Base-by-base conservation (phyloP, 179 eudicot genomes). In the Nepenthes alata region DNA sequence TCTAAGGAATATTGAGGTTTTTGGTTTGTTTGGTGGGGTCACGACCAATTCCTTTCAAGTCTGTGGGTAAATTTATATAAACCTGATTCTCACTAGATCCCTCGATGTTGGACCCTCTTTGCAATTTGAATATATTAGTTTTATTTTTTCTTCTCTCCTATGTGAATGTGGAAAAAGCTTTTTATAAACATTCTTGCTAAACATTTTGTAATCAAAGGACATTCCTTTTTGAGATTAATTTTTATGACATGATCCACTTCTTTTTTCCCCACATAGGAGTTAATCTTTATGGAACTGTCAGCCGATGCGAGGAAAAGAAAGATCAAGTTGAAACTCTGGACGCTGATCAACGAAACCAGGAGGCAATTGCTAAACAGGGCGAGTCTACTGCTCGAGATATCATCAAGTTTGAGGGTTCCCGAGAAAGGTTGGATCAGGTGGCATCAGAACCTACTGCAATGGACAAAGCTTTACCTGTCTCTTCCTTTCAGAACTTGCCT, bases 401-500 rank as follows among this genome's bases (percentile, higher is more conserved):
- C 59, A 67, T 59, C 69, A 71, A 53, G 64, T 69, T 57, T 65
- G 62, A 59, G n/a, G 70, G 47, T 55, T 54, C 58, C 25, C 39
- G 67, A 2, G 65, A 49, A 53, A 63, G 53, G 37, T 57, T 44
- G 54, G 65, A 64, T 35, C 64, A 77, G 63, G 60, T 10, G 2
- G 58, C 25, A 41, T n/a, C 45, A 47, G 71, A 70, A 37, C 47
- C 68, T 59, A 55, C 74, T 62, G 70, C 78, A 35, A 67, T 55
- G 5, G 69, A 25, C 25, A 25, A 25, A 25, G 25, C 25, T 25
- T 25, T 25, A 25, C 25, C 25, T 25, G 25, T 25, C 25, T 25
- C 25, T 25, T 25, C 25, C 10, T 35, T 39, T 57, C 52, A 55
- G 15, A 69, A 44, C 50, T 73, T 85, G 72, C 88, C 95, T 11